Percentiles rank a stretch among this genome's conserved stretches.
Evolutionary conservation across 2,329 filamentous ascomycete genomes (phyloP).

Genomic region (Metarhizium sp.): DNA sequence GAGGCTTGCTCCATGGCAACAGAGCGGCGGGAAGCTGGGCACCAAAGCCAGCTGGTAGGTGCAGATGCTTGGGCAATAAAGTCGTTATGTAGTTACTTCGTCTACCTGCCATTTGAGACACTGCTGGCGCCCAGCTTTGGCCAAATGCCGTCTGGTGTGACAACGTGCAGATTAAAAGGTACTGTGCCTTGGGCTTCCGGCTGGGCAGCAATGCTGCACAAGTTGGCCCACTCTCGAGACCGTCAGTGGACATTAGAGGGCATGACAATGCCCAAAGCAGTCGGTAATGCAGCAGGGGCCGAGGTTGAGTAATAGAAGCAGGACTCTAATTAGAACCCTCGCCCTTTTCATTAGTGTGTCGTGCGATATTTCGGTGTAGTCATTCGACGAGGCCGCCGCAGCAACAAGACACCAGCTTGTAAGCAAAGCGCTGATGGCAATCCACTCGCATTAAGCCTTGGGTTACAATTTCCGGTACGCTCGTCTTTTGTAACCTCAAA

Average conservation of each 20-base stretch:
- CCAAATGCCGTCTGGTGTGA: not conserved
- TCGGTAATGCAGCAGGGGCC: not conserved
- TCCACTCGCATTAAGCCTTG: not conserved
- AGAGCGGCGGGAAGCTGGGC: not conserved
- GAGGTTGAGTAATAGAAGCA: not conserved
- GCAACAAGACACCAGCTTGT: not conserved
- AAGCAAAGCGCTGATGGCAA: not conserved
- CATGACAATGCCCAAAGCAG: not conserved
- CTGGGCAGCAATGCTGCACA: conserved; percentile 7
- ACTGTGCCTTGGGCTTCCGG: not conserved
- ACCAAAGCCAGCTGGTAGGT: not conserved
- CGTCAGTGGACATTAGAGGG: not conserved
- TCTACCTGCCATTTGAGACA: not conserved
- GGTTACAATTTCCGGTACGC: not conserved
- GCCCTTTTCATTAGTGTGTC: not conserved
- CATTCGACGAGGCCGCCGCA: not conserved
- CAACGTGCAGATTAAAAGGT: not conserved
- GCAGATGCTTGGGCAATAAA: not conserved
- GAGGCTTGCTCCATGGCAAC: not conserved
- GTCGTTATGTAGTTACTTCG: not conserved
- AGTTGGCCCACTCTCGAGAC: conserved; percentile 3
- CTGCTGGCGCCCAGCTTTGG: not conserved
- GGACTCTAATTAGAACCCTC: not conserved
- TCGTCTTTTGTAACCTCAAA: not conserved
- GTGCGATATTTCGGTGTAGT: not conserved